Base-by-base conservation (phyloP, 768 basidiomycete species). In the Russula lepida region DNA sequence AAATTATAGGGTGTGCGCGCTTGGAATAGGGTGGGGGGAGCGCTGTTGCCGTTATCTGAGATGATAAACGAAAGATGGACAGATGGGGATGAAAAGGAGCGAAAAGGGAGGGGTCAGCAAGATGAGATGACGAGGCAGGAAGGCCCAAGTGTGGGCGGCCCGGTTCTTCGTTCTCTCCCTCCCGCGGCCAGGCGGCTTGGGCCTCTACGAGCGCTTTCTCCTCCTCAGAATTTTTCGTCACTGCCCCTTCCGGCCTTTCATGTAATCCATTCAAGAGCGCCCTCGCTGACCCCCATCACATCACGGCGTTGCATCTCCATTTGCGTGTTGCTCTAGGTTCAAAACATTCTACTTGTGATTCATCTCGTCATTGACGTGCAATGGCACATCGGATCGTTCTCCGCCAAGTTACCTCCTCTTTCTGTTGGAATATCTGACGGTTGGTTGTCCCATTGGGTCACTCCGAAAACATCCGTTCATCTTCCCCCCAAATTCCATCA, bases 41-140 rank as follows among this genome's bases (percentile, higher is more conserved):
- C 8, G 35, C 47, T 47, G 37, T 57, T 57, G 43, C 19, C 6
- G 48, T 50, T 30, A 62, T 32, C 37, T 51, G 43, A 8, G 13
- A 33, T 23, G 2, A 50, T n/a, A 28, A 28, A 41, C 32, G 33
- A 25, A 44, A 48, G 43, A 41, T 11, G 37, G 35, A 41, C 19
- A 39, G 28, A 35, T 39, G 37, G 6, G 43, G 28, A 52, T 15
- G 43, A 4, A 47, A 49, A 44, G 37, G 55, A 57, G 25, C 3
- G 43, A 23, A 50, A 50, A 21, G 44, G 35, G 35, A n/a, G 52
- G 25, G 21, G 11, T 13, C 12, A 25, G 35, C 0, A 46, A 43
- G 56, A 43, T 30, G 35, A 23, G 49, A 55, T 49, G 53, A 39
- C 35, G 32, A 37, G 56, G 47, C 41, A 54, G 56, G 39, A 55